These are phyloP conservation scores for Brassica carinata DNA, from an alignment of 345 rosid genomes.

Conservation along the genomic window DNA sequence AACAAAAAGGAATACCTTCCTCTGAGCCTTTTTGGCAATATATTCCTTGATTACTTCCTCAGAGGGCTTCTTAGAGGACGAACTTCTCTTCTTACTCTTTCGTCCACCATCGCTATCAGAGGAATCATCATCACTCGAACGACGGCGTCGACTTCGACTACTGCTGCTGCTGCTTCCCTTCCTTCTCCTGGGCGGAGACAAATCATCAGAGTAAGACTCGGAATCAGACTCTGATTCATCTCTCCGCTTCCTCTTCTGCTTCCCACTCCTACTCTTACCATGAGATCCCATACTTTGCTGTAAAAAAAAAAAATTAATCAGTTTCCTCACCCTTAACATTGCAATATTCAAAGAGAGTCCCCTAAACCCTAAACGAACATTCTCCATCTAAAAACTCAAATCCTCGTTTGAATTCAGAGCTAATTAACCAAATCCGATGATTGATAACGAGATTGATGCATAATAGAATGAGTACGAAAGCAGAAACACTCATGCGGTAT, in stretches of 20 bases:
- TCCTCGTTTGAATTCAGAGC: neutral
- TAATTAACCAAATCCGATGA: neutral
- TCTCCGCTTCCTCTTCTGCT: neutral
- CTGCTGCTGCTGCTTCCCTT: neutral
- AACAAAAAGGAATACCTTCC: constrained; percentile 45
- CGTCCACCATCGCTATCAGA: neutral
- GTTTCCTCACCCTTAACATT: neutral
- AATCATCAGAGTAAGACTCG: neutral
- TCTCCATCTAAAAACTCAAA: neutral
- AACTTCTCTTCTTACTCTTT: neutral
- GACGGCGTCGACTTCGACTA: neutral
- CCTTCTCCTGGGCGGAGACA: neutral
- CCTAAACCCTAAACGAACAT: neutral
- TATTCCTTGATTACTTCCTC: constrained; percentile 3
- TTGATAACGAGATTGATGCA: neutral
- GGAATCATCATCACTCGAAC: neutral
- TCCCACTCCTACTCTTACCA: neutral
- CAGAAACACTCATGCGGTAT: neutral
- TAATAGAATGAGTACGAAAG: neutral
- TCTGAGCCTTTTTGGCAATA: neutral
- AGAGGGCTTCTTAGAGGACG: neutral
- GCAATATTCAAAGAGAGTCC: neutral
- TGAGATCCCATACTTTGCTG: neutral
- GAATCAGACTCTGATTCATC: neutral
- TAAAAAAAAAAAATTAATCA: neutral